These are phyloP conservation scores for Ehretia macrophylla DNA, from an alignment of 257 asterid species.

Conservation along the genomic window DNA sequence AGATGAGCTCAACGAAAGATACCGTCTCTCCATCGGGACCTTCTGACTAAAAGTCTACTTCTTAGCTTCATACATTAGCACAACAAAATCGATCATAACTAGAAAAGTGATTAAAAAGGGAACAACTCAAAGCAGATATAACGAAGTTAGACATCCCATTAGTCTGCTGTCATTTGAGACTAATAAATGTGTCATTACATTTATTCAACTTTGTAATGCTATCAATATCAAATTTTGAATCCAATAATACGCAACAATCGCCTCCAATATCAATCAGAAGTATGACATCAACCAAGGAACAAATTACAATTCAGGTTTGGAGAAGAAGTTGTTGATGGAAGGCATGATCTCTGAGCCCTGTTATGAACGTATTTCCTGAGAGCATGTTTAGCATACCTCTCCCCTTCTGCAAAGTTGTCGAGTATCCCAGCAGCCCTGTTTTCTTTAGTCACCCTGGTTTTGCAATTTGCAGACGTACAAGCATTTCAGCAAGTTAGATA, in stretches of 20 bases:
- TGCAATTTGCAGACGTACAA: not conserved
- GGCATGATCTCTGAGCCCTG: constrained; percentile 17
- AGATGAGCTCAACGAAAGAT: no score
- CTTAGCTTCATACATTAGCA: no score
- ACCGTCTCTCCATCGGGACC: no score
- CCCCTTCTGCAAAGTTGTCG: constrained; percentile 19
- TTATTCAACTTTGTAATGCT: not conserved
- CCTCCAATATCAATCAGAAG: no score
- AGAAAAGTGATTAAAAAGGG: no score
- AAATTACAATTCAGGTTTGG: constrained; percentile 48
- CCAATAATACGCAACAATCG: not conserved
- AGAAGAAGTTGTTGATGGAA: constrained; percentile 28
- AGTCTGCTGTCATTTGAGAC: not conserved
- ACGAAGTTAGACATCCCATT: not conserved
- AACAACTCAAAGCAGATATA: not conserved
- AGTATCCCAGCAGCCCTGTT: constrained; percentile 21
- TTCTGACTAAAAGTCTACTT: no score
- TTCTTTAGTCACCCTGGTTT: constrained; percentile 15
- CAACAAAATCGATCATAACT: no score
- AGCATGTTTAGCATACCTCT: constrained; percentile 11
- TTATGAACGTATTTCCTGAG: constrained; percentile 14
- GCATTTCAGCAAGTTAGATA: no score
- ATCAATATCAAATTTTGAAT: no score
- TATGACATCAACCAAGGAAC: not conserved
- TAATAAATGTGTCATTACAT: not conserved